These are phyloP conservation scores for Hippophae gyantsensis DNA, from an alignment of 306 rosid species.

Conservation along the genomic window DNA sequence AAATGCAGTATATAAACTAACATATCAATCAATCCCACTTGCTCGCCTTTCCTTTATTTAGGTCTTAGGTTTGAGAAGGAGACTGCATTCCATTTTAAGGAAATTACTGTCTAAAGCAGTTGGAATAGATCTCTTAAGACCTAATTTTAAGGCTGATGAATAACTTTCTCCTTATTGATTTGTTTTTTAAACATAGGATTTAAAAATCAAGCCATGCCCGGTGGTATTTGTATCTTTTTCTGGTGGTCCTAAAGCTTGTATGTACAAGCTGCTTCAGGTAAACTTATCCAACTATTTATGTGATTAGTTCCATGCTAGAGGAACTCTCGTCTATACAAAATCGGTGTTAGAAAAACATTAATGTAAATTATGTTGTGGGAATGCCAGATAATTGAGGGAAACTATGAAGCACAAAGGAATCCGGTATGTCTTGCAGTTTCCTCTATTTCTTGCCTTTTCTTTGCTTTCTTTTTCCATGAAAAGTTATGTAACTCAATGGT, in stretches of 20 bases:
- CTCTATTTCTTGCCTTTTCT: not conserved
- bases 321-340: not conserved
- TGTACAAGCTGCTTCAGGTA: constrained; percentile 86
- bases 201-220: constrained; percentile 67
- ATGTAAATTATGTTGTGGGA: not conserved
- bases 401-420: constrained; percentile 37
- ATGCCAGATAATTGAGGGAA: constrained; percentile 66
- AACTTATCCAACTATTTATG: constrained; percentile 11
- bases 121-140: not conserved
- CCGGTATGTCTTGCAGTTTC: constrained; percentile 37
- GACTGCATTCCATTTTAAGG: too few species aligned
- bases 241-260: constrained; percentile 85
- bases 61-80: too few species aligned
- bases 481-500: too few species aligned
- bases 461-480: not conserved
- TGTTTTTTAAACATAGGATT: constrained; percentile 40
- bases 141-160: constrained; percentile 14
- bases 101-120: not conserved
- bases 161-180: constrained; percentile 10
- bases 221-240: constrained; percentile 81
- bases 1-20: too few species aligned
- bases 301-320: not conserved
- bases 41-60: too few species aligned
- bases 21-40: too few species aligned
- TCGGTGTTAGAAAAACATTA: not conserved